Evolutionary conservation across 2,329 filamentous ascomycete genomes (phyloP).

Genomic region (Mariannaea sp.): DNA sequence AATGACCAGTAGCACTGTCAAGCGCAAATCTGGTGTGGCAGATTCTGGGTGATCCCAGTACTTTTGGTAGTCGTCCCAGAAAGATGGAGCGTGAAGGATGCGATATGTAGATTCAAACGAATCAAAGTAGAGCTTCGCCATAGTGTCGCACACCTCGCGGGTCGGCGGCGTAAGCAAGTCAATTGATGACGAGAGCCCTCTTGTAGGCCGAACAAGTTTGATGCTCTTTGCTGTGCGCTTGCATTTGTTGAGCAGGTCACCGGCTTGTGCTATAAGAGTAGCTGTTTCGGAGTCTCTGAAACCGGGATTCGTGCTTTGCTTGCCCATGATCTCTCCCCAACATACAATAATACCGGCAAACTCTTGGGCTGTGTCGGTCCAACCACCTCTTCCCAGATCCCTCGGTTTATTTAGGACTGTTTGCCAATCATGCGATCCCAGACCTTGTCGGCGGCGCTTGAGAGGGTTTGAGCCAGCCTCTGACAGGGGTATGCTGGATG

Average conservation of each 20-base stretch:
- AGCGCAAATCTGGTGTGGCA: constrained; percentile 31
- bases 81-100: constrained; percentile 58
- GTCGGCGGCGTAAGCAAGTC: constrained; percentile 32
- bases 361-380: constrained; percentile 1
- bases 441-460: background rate
- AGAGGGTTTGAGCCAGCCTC: background rate
- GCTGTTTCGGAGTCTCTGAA: background rate
- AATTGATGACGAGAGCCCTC: background rate
- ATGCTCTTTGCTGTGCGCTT: background rate
- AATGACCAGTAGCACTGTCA: constrained; percentile 49
- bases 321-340: background rate
- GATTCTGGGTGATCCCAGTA: constrained; percentile 50
- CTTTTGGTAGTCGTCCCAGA: constrained; percentile 53
- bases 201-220: constrained; percentile 6
- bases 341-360: background rate
- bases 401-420: background rate
- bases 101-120: constrained; percentile 57
- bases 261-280: background rate
- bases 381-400: background rate
- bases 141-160: constrained; percentile 45
- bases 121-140: constrained; percentile 52
- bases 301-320: background rate
- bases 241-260: constrained; percentile 1
- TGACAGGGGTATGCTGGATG: background rate
- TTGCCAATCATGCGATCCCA: background rate